Evolutionary conservation across 129 eudicot genomes (phyloP).

Genomic region (carrot (Daucus carota)): DH1_v3.0 NC_030382.2:31034001-31034500

Average conservation of each 20-base stretch:
- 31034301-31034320: neutral
- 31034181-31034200: neutral
- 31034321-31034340: neutral
- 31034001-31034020: constrained; percentile 27
- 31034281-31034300: constrained; percentile 13
- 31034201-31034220: neutral
- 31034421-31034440: neutral
- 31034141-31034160: neutral
- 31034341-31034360: neutral
- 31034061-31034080: constrained; percentile 13
- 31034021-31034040: constrained; percentile 20
- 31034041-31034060: constrained; percentile 3
- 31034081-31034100: constrained; percentile 5
- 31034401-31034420: neutral
- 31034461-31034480: neutral
- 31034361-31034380: neutral
- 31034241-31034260: constrained; percentile 18
- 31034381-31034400: neutral
- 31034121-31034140: constrained; percentile 25
- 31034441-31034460: neutral
- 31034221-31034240: neutral
- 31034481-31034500: neutral
- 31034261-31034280: constrained; percentile 13
- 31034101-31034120: constrained; percentile 17
- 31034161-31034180: neutral